Percentiles rank a stretch among this genome's conserved stretches.
phyloP scores from a whole-genome alignment of 768 basidiomycete genomes.

The Xanthoconium purpureum region DNA sequence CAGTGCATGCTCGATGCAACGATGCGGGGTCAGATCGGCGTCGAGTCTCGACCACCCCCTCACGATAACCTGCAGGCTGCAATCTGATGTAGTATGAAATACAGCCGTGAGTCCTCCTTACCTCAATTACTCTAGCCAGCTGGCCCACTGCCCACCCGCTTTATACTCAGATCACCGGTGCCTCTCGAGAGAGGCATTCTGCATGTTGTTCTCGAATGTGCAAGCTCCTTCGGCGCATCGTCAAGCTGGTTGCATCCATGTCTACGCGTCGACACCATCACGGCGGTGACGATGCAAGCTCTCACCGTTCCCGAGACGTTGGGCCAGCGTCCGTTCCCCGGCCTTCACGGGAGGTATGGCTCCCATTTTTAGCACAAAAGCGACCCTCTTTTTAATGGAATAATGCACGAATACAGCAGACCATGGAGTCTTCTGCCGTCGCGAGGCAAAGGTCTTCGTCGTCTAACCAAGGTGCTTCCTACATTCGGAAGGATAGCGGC shows the following conservation, averaged over 20 bases:
- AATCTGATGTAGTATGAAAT: slow-evolving; percentile 8
- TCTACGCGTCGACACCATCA: background rate
- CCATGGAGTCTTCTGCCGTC: background rate
- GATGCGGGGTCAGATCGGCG: background rate
- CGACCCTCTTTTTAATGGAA: background rate
- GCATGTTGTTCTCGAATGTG: slow-evolving; percentile 14
- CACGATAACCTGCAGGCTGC: background rate
- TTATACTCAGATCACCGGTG: slow-evolving; percentile 5
- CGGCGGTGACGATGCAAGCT: background rate
- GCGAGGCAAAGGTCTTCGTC: background rate
- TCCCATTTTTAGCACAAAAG: background rate
- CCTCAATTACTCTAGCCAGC: background rate
- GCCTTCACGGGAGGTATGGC: slow-evolving; percentile 11
- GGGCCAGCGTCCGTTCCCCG: background rate
- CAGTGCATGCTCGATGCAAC: background rate
- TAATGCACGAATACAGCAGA: background rate
- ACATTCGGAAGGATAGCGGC: background rate
- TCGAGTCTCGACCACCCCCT: too few relatives aligned
- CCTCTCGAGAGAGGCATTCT: slow-evolving; percentile 1
- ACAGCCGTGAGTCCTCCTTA: background rate
- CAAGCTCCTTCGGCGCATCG: slow-evolving; percentile 7
- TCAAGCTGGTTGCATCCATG: slow-evolving; percentile 10
- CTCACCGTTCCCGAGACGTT: background rate
- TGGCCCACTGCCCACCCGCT: slow-evolving; percentile 10
- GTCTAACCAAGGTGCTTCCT: background rate